A percentile compares a stretch with the other conserved stretches of the same genome.
These are phyloP conservation scores for Cyberlindnera petersonii DNA, from an alignment of 805 yeast species.

Conservation along the genomic window DNA sequence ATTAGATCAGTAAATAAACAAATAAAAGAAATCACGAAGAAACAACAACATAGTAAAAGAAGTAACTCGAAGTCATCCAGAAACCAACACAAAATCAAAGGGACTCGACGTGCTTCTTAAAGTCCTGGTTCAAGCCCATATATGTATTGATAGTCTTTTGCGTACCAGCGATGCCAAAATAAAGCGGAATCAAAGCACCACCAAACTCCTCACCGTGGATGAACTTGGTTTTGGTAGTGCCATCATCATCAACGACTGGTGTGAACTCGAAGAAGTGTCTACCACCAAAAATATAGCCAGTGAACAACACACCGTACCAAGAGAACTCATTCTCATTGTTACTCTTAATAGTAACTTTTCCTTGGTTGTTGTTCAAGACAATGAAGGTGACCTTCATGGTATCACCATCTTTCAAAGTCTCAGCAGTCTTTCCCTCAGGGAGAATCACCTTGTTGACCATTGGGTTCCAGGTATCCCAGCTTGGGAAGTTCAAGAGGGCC, in stretches of 20 bases:
- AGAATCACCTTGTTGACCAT: neutral
- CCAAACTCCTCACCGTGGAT: slow-evolving; percentile 3
- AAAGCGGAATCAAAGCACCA: slow-evolving; percentile 1
- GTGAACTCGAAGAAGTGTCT: slow-evolving; percentile 3
- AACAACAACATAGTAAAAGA: too few relatives aligned
- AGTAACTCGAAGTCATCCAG: too few relatives aligned
- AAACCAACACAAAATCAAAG: too few relatives aligned
- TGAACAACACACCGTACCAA: slow-evolving; percentile 1
- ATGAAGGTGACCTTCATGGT: neutral
- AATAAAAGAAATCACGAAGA: too few relatives aligned
- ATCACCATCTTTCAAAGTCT: neutral
- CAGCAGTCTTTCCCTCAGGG: neutral
- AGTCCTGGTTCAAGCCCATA: neutral
- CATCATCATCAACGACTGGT: neutral
- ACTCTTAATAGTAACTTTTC: neutral
- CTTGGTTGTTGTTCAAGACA: neutral
- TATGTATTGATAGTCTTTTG: neutral
- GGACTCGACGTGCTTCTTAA: slow-evolving; percentile 3
- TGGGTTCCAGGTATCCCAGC: slow-evolving; percentile 7
- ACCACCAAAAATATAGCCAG: slow-evolving; percentile 1
- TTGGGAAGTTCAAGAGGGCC: neutral
- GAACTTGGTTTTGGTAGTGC: neutral
- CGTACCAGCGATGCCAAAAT: neutral
- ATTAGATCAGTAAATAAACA: too few relatives aligned
- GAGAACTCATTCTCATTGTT: neutral